Base-by-base conservation (phyloP, 768 basidiomycete genomes). In the Candolleomyces aberdarensis region DNA sequence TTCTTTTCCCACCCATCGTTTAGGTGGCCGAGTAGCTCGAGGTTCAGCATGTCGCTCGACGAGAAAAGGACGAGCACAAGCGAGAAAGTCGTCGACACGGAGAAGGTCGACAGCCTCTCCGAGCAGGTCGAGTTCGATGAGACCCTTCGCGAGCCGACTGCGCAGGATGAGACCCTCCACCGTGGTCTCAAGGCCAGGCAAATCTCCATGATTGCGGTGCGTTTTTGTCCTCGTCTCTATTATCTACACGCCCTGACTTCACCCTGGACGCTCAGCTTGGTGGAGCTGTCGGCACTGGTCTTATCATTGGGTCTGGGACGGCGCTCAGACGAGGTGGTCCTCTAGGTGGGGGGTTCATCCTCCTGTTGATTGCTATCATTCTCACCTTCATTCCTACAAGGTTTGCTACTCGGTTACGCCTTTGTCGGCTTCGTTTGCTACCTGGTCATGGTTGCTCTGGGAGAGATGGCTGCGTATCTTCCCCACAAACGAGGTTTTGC, bases 401-500 rank as follows among this genome's bases (percentile, higher is more conserved):
- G 74, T 58, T 57, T 75, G 32, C 62, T 75, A 11, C 61, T 75
- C 44, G 80, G 79, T 3, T 80, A 80, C 63, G 65, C 74, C 7
- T 82, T 83, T 64, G 79, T 87, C 53, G 84, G 85, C 15, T 71
- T 82, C 49, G 75, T 85, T 22, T 84, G 83, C 68, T 84, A 83
- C 69, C 72, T 86, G 58, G 85, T 85, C 58, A 85, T 86, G 83
- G 72, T 83, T 44, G 76, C 80, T 9, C 74, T 82, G 5, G 80
- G 81, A 57, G 81, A 81, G 67, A 81, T 82, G 79, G 77, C 81
- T 20, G 74, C 80, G 14, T 82, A 77, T 66, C 69, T 83, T 44
- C 83, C 83, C 15, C 83, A 85, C 71, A 86, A 87, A 70, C 84
- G 84, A 63, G 85, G 83, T 3, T 82, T 81, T 59, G 72, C 80